Evolutionary conservation across 495 filamentous ascomycete genomes (phyloP), one percentile per base, ranked within the genome.

Genomic region (Cenococcum geophilum): DNA sequence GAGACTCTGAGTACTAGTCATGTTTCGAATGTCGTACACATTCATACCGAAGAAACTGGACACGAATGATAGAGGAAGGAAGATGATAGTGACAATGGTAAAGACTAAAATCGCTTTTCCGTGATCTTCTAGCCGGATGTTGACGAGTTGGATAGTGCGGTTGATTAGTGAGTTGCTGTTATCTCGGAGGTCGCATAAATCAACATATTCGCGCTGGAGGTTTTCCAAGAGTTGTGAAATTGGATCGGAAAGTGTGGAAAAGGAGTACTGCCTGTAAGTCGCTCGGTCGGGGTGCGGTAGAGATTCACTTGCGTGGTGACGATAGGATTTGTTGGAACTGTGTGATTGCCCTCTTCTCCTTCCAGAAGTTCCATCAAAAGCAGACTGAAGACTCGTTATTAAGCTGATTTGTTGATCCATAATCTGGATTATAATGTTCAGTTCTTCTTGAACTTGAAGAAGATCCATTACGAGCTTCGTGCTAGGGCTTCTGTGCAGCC

Each of bases 11-110:
- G 59, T 71, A 21, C 58, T 63, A 22, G 63, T 64, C 67, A 72
- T 74, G 58, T 73, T 61, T 4, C 75, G 60, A 35, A 77, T 76
- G 57, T 77, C 76, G 8, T 42, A 42, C 40, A 75, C 68, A 56
- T 77, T 77, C 76, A 77, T 77, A 57, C 74, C 74, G 55, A 75
- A 75, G 57, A 75, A 75, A 36, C 66, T 70, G 0, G 71, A 65
- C 4, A 76, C 67, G 60, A 76, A 76, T 10, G 70, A 74, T 11
- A 76, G 60, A 0, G 74, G 74, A 21, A 76, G 67, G 49, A 76
- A 76, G n/a, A 75, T 59, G 54, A 76, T 72, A 11, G 74, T 75
- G 12, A 76, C 74, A 42, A 76, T 73, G 36, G 73, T 76, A 60
- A 75, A 76, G 54, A 76, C 72, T 5, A 76, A 43, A 50, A 76